A percentile compares a stretch with the other conserved stretches of the same genome.
Evolutionary conservation across 805 yeast genomes (phyloP).

Genomic region (Starmera pachycereana): DNA sequence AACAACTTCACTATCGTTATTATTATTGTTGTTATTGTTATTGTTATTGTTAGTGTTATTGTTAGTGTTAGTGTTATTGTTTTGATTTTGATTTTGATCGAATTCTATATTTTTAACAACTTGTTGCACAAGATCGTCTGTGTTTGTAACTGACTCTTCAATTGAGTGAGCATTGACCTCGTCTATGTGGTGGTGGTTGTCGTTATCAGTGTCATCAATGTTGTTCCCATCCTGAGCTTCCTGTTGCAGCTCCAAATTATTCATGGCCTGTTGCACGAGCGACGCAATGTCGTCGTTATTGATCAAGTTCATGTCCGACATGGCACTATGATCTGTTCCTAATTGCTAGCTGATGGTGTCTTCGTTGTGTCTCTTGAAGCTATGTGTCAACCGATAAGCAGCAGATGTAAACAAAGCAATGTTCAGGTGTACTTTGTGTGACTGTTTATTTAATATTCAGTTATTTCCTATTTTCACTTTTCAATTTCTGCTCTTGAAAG

Average conservation of each 20-base stretch:
- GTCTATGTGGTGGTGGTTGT: background rate
- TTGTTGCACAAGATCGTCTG: too few relatives aligned
- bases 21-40: conserved; percentile 2
- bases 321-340: too few relatives aligned
- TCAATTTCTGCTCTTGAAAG: too few relatives aligned
- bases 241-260: background rate
- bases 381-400: too few relatives aligned
- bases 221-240: background rate
- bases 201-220: conserved; percentile 1
- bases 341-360: too few relatives aligned
- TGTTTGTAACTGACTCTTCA: too few relatives aligned
- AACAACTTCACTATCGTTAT: background rate
- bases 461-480: too few relatives aligned
- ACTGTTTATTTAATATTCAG: too few relatives aligned
- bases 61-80: background rate
- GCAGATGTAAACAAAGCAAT: too few relatives aligned
- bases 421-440: too few relatives aligned
- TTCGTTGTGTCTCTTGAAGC: too few relatives aligned
- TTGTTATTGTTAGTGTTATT: conserved; percentile 1
- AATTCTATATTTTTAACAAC: too few relatives aligned
- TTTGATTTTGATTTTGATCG: background rate
- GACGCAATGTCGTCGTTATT: conserved; percentile 24
- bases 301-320: background rate
- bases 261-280: conserved; percentile 28
- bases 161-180: background rate